phyloP scores from a whole-genome alignment of 108 stramenopile genomes.

The Nitzschia sp. region DNA sequence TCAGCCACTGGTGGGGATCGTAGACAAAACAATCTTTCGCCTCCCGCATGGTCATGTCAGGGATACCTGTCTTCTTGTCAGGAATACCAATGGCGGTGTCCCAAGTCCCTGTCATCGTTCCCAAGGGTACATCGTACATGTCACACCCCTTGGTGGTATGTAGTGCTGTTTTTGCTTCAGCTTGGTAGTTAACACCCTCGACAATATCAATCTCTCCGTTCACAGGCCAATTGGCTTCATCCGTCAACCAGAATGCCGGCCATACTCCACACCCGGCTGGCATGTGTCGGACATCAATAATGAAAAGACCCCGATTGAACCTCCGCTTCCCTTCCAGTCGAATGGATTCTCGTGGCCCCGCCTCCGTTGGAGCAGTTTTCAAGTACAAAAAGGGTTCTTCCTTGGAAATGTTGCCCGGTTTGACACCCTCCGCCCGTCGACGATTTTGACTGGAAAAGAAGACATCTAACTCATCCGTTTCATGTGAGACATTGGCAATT shows the following conservation, averaged over 20 bases:
- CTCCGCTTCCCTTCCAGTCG: constrained; percentile 75
- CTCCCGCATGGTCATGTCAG: constrained; percentile 42
- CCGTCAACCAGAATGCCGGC: constrained; percentile 90
- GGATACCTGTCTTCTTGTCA: constrained; percentile 61
- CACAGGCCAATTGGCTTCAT: constrained; percentile 88
- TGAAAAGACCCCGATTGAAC: constrained; percentile 81
- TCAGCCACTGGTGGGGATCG: constrained; percentile 92
- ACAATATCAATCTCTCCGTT: constrained; percentile 92
- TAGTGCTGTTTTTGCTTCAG: constrained; percentile 83
- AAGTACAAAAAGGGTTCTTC: constrained; percentile 78
- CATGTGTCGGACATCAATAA: constrained; percentile 82
- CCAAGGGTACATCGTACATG: constrained; percentile 79
- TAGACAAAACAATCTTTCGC: constrained; percentile 82
- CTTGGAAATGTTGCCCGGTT: neutral
- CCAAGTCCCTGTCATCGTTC: constrained; percentile 73
- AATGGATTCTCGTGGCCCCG: constrained; percentile 72
- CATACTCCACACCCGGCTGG: constrained; percentile 89
- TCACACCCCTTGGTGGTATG: constrained; percentile 71
- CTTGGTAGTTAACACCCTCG: constrained; percentile 83
- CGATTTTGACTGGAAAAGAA: constrained; percentile 9
- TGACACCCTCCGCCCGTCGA: neutral
- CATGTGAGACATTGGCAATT: constrained; percentile 58
- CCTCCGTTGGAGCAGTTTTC: constrained; percentile 58
- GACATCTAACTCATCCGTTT: constrained; percentile 44
- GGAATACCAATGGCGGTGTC: constrained; percentile 86